Conservation (phyloP, 2,329 filamentous ascomycete genomes). For the Penicillium janthinellum region DNA sequence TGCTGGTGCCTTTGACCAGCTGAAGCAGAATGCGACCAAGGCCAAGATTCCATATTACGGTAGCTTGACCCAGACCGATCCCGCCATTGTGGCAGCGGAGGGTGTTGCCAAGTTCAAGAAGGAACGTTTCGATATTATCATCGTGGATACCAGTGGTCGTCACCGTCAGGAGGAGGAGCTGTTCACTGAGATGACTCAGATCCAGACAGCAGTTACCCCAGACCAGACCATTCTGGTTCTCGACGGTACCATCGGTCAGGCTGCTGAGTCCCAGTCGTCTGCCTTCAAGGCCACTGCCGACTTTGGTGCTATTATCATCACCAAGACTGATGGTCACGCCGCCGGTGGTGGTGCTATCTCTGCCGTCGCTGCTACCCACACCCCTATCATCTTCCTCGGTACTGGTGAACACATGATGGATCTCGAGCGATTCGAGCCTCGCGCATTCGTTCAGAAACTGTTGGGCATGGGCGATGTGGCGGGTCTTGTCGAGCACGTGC, state of each 20-base stretch:
- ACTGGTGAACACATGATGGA: slow-evolving; percentile 98
- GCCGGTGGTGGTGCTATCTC: slow-evolving; percentile 96
- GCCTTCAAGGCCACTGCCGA: slow-evolving; percentile 97
- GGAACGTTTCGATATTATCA: slow-evolving; percentile 96
- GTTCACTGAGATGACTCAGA: slow-evolving; percentile 97
- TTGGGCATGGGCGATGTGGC: slow-evolving; percentile 97
- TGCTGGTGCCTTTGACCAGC: slow-evolving; percentile 95
- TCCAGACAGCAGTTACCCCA: slow-evolving; percentile 83
- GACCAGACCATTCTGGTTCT: slow-evolving; percentile 99
- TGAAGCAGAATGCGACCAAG: slow-evolving; percentile 98
- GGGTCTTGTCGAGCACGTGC: slow-evolving; percentile 92
- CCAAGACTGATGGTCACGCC: slow-evolving; percentile 95
- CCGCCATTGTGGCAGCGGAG: slow-evolving; percentile 87
- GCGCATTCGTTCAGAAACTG: slow-evolving; percentile 90
- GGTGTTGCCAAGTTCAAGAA: slow-evolving; percentile 99
- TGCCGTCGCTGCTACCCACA: slow-evolving; percentile 92
- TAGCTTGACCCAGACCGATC: slow-evolving; percentile 93
- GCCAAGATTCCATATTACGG: slow-evolving; percentile 99
- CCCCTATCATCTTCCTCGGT: slow-evolving; percentile 96
- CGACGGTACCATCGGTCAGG: slow-evolving; percentile 93
- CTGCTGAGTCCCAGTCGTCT: slow-evolving; percentile 89
- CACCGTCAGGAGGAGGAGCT: slow-evolving; percentile 93
- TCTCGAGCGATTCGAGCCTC: slow-evolving; percentile 86
- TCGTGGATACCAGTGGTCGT: slow-evolving; percentile 93
- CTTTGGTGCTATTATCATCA: slow-evolving; percentile 98